Evolutionary conservation across 768 basidiomycete genomes (phyloP).

Genomic region (Hirschioporus abietinus): DNA sequence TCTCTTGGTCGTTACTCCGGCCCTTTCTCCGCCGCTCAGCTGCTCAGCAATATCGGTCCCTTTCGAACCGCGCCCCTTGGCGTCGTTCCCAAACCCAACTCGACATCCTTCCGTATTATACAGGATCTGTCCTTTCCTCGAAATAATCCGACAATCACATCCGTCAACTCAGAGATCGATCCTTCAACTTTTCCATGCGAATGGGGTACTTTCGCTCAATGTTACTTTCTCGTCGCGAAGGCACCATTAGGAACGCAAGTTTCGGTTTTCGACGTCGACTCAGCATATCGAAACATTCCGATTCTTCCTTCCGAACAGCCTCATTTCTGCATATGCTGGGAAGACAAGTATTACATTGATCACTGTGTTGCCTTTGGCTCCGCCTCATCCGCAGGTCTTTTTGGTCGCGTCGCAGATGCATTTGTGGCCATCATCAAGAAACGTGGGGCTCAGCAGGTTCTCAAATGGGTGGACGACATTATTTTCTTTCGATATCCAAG

Average conservation of each 20-base stretch:
- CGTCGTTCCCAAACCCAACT: background rate
- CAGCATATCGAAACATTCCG: conserved; percentile 30
- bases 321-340: background rate
- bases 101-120: background rate
- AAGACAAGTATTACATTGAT: conserved; percentile 12
- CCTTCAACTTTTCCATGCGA: conserved; percentile 29
- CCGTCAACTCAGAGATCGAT: background rate
- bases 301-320: background rate
- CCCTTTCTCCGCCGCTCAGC: background rate
- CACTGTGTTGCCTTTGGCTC: conserved; percentile 20
- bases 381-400: conserved; percentile 23
- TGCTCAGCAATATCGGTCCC: background rate
- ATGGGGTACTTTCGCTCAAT: conserved; percentile 36
- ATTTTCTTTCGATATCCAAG: conserved; percentile 23
- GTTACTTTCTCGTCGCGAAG: conserved; percentile 24
- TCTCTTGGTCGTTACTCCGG: background rate
- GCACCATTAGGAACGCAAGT: conserved; percentile 36
- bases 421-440: conserved; percentile 19
- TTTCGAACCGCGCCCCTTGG: background rate
- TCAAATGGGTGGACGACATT: conserved; percentile 25
- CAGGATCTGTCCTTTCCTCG: background rate
- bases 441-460: conserved; percentile 16
- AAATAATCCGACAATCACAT: background rate
- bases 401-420: conserved; percentile 28
- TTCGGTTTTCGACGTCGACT: conserved; percentile 29